Conservation (phyloP, 768 basidiomycete species). For the Polyporus arcularius region DNA sequence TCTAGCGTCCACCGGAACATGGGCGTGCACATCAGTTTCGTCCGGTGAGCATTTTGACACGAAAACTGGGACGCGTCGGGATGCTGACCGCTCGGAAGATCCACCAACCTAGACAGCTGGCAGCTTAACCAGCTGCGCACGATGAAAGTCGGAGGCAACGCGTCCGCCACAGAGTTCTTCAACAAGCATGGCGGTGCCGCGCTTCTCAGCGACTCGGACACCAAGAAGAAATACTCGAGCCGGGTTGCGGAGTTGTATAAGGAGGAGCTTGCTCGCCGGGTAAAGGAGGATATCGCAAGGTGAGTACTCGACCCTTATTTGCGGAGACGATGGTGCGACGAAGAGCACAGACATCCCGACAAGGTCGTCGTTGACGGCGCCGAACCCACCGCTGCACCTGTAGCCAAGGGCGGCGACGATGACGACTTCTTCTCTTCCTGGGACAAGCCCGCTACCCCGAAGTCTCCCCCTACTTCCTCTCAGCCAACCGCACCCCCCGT, state of each 20-base stretch:
- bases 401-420: slow-evolving; percentile 48
- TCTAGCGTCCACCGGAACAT: slow-evolving; percentile 93
- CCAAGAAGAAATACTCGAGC: slow-evolving; percentile 88
- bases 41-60: slow-evolving; percentile 59
- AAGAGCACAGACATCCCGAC: slow-evolving; percentile 61
- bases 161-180: slow-evolving; percentile 85
- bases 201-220: slow-evolving; percentile 70
- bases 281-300: slow-evolving; percentile 73
- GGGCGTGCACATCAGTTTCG: slow-evolving; percentile 98
- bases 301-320: slow-evolving; percentile 36
- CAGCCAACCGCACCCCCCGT: slow-evolving; percentile 55
- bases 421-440: slow-evolving; percentile 98
- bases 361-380: slow-evolving; percentile 83
- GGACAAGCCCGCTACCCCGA: slow-evolving; percentile 70
- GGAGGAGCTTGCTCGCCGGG: slow-evolving; percentile 82
- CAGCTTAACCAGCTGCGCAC: slow-evolving; percentile 85
- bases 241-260: slow-evolving; percentile 86
- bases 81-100: slow-evolving; percentile 48
- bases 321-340: not conserved
- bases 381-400: slow-evolving; percentile 27
- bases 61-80: slow-evolving; percentile 4
- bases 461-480: slow-evolving; percentile 33
- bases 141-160: slow-evolving; percentile 97
- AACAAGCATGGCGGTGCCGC: slow-evolving; percentile 79
- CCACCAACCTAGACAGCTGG: slow-evolving; percentile 97